phyloP scores from a whole-genome alignment of 106 monocot genomes.

The Apostasia shenzhenica region DNA sequence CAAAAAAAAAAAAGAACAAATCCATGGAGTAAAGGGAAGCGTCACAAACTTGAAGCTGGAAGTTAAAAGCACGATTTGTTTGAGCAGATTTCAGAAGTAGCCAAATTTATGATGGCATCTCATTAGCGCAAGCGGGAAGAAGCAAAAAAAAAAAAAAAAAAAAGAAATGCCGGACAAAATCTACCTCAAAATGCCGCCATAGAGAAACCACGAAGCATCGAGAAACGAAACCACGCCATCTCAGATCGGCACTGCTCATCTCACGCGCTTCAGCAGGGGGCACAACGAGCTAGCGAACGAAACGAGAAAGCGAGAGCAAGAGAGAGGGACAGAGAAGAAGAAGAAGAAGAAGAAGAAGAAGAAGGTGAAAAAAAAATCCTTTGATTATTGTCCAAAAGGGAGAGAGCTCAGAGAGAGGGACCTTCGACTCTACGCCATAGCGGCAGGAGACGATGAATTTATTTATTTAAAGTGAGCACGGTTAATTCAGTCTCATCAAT shows the following conservation, averaged over 20 bases:
- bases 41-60: no score
- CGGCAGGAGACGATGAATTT: not conserved
- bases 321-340: not conserved
- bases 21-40: no score
- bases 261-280: not conserved
- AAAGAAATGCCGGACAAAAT: not conserved
- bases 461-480: no score
- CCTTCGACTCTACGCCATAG: not conserved
- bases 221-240: not conserved
- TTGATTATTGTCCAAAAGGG: not conserved
- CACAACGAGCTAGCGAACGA: no score
- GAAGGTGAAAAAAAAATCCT: no score
- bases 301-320: not conserved
- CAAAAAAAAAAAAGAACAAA: not conserved
- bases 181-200: slow-evolving; percentile 2
- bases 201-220: not conserved
- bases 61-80: no score
- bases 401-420: not conserved
- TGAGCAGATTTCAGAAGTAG: no score
- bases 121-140: not conserved
- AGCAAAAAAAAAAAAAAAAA: not conserved
- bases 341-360: not conserved
- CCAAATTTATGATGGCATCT: not conserved
- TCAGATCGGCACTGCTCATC: not conserved
- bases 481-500: no score